phyloP scores from a whole-genome alignment of 768 basidiomycete species.

The Pleurotus pulmonarius region DNA sequence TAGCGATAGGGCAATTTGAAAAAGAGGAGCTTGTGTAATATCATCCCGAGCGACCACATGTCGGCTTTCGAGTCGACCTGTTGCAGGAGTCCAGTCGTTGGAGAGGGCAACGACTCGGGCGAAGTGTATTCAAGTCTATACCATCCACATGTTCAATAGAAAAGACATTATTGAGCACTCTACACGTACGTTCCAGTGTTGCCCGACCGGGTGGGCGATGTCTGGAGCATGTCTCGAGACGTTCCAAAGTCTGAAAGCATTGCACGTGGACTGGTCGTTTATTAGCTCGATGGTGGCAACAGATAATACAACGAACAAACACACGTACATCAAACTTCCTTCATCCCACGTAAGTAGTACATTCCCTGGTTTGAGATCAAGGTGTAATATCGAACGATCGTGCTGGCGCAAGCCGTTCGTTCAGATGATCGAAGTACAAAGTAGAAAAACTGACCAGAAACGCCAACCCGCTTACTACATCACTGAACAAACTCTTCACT shows the following conservation, averaged over 20 bases:
- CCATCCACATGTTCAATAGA: too few relatives aligned
- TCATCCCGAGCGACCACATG: slow-evolving; percentile 98
- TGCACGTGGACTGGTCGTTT: slow-evolving; percentile 67
- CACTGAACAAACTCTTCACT: slow-evolving; percentile 73
- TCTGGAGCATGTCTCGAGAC: slow-evolving; percentile 83
- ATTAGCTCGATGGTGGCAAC: slow-evolving; percentile 1
- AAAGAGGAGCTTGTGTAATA: slow-evolving; percentile 90
- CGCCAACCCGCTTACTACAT: slow-evolving; percentile 81
- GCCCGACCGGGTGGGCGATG: slow-evolving; percentile 70
- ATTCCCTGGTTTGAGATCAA: slow-evolving; percentile 93
- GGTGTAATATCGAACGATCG: slow-evolving; percentile 80
- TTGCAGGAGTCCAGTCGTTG: slow-evolving; percentile 56
- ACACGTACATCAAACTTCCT: slow-evolving; percentile 68
- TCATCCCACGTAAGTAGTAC: slow-evolving; percentile 92
- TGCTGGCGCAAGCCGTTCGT: slow-evolving; percentile 43
- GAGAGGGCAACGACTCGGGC: slow-evolving; percentile 80
- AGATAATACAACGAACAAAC: not conserved
- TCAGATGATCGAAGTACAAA: slow-evolving; percentile 1
- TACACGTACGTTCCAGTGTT: slow-evolving; percentile 88
- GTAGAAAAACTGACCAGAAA: slow-evolving; percentile 62
- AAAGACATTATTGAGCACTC: not conserved
- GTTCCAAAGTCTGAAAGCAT: slow-evolving; percentile 97
- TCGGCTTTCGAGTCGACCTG: slow-evolving; percentile 87
- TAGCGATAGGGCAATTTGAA: slow-evolving; percentile 84
- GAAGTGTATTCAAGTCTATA: slow-evolving; percentile 80